A percentile compares a stretch with the other conserved stretches of the same genome.
These are phyloP conservation scores for Pseudogymnoascus sp. DNA, from an alignment of 2,329 filamentous ascomycete genomes.

Conservation along the genomic window DNA sequence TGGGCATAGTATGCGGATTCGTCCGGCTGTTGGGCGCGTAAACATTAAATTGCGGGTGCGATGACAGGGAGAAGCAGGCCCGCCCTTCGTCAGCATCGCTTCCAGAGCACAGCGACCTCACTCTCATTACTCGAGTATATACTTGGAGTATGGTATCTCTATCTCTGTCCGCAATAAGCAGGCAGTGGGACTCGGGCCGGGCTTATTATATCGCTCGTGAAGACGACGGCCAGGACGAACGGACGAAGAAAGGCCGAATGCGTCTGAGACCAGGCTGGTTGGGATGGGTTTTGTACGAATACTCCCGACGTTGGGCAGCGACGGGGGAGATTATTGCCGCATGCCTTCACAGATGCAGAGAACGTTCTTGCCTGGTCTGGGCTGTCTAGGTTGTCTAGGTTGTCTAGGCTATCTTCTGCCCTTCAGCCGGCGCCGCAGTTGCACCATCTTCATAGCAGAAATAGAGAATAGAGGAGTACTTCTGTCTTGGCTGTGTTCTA, in stretches of 20 bases:
- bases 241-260: neutral
- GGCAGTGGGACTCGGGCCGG: neutral
- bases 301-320: slow-evolving; percentile 3
- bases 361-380: neutral
- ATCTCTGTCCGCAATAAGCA: neutral
- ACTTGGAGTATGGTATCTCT: neutral
- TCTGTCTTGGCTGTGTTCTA: slow-evolving; percentile 2
- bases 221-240: neutral
- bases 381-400: neutral
- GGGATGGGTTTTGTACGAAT: neutral
- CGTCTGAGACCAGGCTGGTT: neutral
- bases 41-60: neutral
- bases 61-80: neutral
- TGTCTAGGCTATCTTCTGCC: neutral
- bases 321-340: neutral
- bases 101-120: neutral
- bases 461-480: neutral
- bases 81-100: neutral
- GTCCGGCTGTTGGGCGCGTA: neutral
- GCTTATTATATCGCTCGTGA: slow-evolving; percentile 1
- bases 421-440: neutral
- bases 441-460: neutral
- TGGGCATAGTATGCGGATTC: neutral
- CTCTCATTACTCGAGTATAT: neutral
- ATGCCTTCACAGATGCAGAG: neutral